Percentiles rank a stretch among this genome's conserved stretches.
Conservation (phyloP, 805 yeast species). For the Starmerella powellii region DNA sequence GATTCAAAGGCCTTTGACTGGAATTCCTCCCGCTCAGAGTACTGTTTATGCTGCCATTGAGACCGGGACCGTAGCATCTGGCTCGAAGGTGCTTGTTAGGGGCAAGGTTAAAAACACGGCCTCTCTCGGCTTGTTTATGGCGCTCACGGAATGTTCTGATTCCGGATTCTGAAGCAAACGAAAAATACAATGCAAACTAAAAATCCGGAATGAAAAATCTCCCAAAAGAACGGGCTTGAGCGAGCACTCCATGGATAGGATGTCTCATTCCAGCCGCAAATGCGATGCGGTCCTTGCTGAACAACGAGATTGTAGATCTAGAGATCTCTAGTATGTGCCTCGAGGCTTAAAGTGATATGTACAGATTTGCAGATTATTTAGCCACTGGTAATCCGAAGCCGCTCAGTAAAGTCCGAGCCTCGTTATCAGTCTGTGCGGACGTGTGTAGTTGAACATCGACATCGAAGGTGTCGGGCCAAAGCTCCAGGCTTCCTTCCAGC, state of each 20-base stretch:
- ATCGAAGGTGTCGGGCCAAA: slow-evolving; percentile 80
- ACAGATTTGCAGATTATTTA: slow-evolving; percentile 1
- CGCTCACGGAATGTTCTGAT: too few relatives aligned
- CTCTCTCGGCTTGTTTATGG: too few relatives aligned
- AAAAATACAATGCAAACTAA: too few relatives aligned
- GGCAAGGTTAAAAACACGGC: background rate
- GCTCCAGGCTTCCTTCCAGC: slow-evolving; percentile 76
- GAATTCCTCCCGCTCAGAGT: background rate
- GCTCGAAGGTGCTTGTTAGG: background rate
- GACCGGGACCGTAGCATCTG: background rate
- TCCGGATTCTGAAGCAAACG: too few relatives aligned
- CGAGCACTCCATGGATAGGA: too few relatives aligned
- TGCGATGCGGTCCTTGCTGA: too few relatives aligned
- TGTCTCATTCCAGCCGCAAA: too few relatives aligned
- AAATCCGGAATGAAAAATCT: too few relatives aligned
- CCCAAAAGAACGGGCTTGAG: too few relatives aligned
- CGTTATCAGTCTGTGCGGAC: slow-evolving; percentile 76
- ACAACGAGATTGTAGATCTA: too few relatives aligned
- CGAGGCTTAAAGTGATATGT: slow-evolving; percentile 3
- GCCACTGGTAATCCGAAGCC: slow-evolving; percentile 71
- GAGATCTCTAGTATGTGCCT: too few relatives aligned
- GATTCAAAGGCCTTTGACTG: background rate
- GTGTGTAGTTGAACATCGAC: slow-evolving; percentile 77
- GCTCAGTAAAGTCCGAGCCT: slow-evolving; percentile 75
- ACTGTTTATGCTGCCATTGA: slow-evolving; percentile 4